phyloP scores from a whole-genome alignment of 306 rosid species.

The Mimosa bimucronata region DNA sequence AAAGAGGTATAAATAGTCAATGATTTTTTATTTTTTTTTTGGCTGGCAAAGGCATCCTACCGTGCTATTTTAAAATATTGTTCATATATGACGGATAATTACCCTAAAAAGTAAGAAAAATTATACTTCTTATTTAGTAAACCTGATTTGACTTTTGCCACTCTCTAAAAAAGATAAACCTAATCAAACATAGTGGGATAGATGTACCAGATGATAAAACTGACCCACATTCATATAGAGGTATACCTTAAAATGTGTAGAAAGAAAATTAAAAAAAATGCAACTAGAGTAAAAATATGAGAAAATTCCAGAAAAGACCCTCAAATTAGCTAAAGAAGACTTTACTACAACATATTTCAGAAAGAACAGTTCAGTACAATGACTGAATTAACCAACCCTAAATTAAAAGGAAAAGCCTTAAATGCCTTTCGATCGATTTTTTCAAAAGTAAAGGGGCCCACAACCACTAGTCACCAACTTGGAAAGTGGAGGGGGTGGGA shows the following conservation, averaged over 20 bases:
- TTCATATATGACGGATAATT: background rate
- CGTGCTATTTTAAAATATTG: background rate
- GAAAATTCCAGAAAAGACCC: no score
- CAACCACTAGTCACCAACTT: no score
- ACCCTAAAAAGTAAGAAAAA: background rate
- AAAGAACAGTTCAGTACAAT: no score
- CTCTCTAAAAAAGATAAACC: background rate
- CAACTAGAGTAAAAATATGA: background rate
- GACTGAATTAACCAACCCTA: no score
- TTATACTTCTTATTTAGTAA: background rate
- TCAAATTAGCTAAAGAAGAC: no score
- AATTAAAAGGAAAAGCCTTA: no score
- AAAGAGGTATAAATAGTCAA: background rate
- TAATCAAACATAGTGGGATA: background rate
- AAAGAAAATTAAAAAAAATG: background rate
- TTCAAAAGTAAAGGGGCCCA: no score
- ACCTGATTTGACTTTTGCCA: background rate
- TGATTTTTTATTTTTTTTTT: background rate
- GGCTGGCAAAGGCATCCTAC: background rate
- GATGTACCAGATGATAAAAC: background rate
- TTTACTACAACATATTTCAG: no score
- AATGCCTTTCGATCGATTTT: no score
- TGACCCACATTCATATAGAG: background rate
- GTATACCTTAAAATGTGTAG: background rate
- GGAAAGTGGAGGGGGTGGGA: no score